phyloP scores from a whole-genome alignment of 2,329 filamentous ascomycete genomes.

The Fusarium xylarioides region DNA sequence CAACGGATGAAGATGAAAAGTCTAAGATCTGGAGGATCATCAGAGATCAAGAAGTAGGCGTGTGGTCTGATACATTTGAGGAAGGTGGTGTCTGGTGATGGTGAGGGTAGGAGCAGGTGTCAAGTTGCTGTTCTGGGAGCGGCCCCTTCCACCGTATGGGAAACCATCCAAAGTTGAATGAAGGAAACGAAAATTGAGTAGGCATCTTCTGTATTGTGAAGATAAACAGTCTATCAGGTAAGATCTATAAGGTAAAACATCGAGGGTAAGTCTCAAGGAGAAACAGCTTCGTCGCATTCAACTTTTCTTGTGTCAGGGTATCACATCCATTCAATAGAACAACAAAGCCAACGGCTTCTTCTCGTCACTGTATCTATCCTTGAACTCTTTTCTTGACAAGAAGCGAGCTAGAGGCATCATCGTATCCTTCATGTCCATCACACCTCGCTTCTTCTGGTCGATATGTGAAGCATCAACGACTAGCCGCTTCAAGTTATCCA shows the following conservation, averaged over 20 bases:
- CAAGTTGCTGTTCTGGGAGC: background rate
- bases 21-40: background rate
- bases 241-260: background rate
- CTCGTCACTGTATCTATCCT: slow-evolving; percentile 71
- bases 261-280: background rate
- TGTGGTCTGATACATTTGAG: background rate
- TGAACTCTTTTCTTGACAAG: slow-evolving; percentile 75
- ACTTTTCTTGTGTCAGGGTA: slow-evolving; percentile 26
- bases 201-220: background rate
- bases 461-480: slow-evolving; percentile 93
- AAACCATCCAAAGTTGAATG: background rate
- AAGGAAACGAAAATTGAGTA: background rate
- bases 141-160: background rate
- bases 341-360: slow-evolving; percentile 68
- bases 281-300: background rate
- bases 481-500: slow-evolving; percentile 77
- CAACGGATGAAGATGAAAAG: slow-evolving; percentile 26
- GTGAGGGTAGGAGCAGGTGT: background rate
- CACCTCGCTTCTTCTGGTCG: slow-evolving; percentile 91
- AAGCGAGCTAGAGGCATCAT: slow-evolving; percentile 82
- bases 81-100: background rate
- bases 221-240: background rate
- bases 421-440: slow-evolving; percentile 95
- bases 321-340: slow-evolving; percentile 65
- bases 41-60: background rate